Percentiles rank a stretch among this genome's conserved stretches.
These are phyloP conservation scores for Hypoxylon sp. DNA, from an alignment of 2,329 filamentous ascomycete genomes.

Conservation along the genomic window DNA sequence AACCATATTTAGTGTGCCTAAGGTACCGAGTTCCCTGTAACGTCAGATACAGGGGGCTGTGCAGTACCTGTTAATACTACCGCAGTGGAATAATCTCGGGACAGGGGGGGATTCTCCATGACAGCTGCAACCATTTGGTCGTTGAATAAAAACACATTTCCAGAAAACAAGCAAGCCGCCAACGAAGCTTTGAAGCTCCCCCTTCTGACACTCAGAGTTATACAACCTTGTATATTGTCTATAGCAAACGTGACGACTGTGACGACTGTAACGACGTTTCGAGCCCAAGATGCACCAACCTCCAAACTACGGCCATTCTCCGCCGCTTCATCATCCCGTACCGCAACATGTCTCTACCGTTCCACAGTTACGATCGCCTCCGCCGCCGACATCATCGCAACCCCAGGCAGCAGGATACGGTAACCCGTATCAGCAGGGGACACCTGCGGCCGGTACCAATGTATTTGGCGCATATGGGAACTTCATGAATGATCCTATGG, in stretches of 20 bases:
- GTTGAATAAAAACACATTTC: conserved; percentile 44
- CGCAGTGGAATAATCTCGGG: conserved; percentile 36
- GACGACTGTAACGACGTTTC: not conserved
- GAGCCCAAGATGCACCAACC: conserved; percentile 80
- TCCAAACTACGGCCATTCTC: conserved; percentile 86
- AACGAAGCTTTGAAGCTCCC: conserved; percentile 13
- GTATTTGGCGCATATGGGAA: conserved; percentile 83
- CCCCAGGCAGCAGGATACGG: conserved; percentile 78
- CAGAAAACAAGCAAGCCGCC: conserved; percentile 18
- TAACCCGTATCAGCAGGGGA: conserved; percentile 80
- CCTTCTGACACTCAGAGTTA: not conserved
- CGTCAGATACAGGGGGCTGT: not conserved
- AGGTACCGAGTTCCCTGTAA: not conserved
- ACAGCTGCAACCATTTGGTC: conserved; percentile 22
- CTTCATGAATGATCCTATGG: conserved; percentile 92
- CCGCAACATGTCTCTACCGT: conserved; percentile 99
- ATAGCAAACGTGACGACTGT: not conserved
- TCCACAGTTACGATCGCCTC: conserved; percentile 94
- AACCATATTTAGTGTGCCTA: not conserved
- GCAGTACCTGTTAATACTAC: not conserved
- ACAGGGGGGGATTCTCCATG: conserved; percentile 1
- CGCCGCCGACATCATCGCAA: conserved; percentile 79
- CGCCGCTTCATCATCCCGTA: conserved; percentile 95
- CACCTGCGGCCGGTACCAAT: conserved; percentile 63
- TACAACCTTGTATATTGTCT: not conserved